Evolutionary conservation across 129 eudicot genomes (phyloP), one percentile per base, ranked within the genome.

Genomic region (Tanacetum coccineum): DNA sequence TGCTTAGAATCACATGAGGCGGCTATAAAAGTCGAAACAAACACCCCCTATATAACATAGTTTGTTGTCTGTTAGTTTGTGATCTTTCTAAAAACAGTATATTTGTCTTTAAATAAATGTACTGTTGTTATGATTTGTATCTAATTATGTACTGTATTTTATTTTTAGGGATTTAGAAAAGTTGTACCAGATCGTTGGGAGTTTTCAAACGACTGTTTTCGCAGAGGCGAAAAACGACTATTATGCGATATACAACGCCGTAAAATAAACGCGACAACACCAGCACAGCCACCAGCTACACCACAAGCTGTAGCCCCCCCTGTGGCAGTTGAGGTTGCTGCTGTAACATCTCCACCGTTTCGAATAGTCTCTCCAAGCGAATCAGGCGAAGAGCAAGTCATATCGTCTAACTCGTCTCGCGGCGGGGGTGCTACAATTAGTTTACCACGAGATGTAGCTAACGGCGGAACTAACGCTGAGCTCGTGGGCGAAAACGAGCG

Each of bases 121-220:
- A 4, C 55, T 1, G 21, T 4, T 11, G n/a, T 1, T 28, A 8
- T 2, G 2, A 39, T 42, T 12, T 36, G 54, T 2, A 21, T 54
- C 49, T 48, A 7, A 51, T 53, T 73, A 15, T 20, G 53, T n/a
- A n/a, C n/a, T n/a, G n/a, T 36, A 56, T 45, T 21, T 54, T 21
- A 48, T 42, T 66, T 46, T 20, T 75, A 94, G 99, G 99, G 99
- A 70, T 94, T 94, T 45, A 79, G 97, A 55, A 94, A 94, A 77
- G 90, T 94, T 9, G 88, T 87, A 15, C 95, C 99, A 18, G 99
- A 94, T 73, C 95, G 95, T 45, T 94, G 97, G 99, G 99, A 94
- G 69, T 94, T 94, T 61, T 77, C 93, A 0, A 89, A 94, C 58
- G 97, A 89, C 4, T 81, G 76, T 75, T 94, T 94, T 18, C 86